A percentile compares a stretch with the other conserved stretches of the same genome.
phyloP scores from a whole-genome alignment of 768 basidiomycete genomes.

The Boletus eberwhitei region DNA sequence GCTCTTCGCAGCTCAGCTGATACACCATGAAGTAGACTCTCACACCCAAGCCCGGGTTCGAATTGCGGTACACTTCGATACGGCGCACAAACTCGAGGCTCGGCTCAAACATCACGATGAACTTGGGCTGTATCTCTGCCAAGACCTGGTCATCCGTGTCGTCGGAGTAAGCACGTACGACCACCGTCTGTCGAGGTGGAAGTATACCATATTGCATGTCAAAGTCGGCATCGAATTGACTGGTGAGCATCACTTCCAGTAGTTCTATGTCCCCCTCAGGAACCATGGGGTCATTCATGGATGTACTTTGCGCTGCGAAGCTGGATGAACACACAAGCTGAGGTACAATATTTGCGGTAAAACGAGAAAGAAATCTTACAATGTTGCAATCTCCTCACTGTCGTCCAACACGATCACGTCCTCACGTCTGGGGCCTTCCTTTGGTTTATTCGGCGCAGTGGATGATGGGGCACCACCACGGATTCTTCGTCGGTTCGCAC shows the following conservation, averaged over 20 bases:
- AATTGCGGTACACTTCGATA: slow-evolving; percentile 88
- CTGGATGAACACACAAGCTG: slow-evolving; percentile 3
- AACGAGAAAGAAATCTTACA: slow-evolving; percentile 43
- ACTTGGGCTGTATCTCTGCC: slow-evolving; percentile 83
- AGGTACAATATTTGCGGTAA: background rate
- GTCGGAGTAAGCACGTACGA: slow-evolving; percentile 86
- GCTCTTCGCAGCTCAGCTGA: slow-evolving; percentile 88
- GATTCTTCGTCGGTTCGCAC: slow-evolving; percentile 65
- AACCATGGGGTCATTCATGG: slow-evolving; percentile 12
- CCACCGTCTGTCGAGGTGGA: slow-evolving; percentile 70
- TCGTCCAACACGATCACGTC: slow-evolving; percentile 20
- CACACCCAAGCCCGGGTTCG: slow-evolving; percentile 77
- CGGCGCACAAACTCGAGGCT: slow-evolving; percentile 89
- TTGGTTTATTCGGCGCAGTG: slow-evolving; percentile 5
- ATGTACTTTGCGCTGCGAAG: slow-evolving; percentile 16
- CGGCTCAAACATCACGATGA: slow-evolving; percentile 95
- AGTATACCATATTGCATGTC: slow-evolving; percentile 80
- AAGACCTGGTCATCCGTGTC: slow-evolving; percentile 90
- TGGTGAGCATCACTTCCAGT: slow-evolving; percentile 25
- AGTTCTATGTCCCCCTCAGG: slow-evolving; percentile 23
- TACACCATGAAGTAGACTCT: slow-evolving; percentile 97
- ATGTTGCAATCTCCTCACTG: slow-evolving; percentile 45
- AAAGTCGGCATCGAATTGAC: slow-evolving; percentile 53
- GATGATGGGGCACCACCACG: slow-evolving; percentile 63
- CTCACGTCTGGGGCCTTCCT: slow-evolving; percentile 7